phyloP scores from a whole-genome alignment of 2,329 filamentous ascomycete genomes.

The Ascochyta fabae region DNA sequence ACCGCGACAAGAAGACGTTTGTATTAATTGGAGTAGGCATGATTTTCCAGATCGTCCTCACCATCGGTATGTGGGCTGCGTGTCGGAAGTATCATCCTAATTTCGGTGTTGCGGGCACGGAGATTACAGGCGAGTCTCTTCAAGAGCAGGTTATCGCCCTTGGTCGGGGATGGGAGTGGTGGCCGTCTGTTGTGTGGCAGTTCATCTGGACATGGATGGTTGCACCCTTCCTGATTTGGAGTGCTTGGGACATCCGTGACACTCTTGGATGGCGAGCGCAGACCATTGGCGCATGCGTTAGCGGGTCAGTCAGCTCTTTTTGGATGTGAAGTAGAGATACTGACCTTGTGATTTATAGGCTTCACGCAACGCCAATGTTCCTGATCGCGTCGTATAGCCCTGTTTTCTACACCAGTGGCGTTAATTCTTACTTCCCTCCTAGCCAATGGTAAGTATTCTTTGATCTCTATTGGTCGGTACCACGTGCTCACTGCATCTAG shows the following conservation, averaged over 20 bases:
- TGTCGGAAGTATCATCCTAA: constrained; percentile 27
- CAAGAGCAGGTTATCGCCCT: constrained; percentile 24
- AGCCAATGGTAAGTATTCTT: constrained; percentile 22
- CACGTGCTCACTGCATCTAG: constrained; percentile 4
- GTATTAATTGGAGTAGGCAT: constrained; percentile 10
- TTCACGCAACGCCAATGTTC: constrained; percentile 31
- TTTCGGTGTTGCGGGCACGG: constrained; percentile 23
- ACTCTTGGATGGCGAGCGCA: constrained; percentile 28
- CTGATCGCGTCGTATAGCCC: constrained; percentile 25
- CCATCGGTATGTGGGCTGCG: constrained; percentile 18
- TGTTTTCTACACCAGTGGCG: constrained; percentile 16
- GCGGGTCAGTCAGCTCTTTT: constrained; percentile 14
- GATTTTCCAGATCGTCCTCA: constrained; percentile 9
- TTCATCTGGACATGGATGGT: constrained; percentile 30
- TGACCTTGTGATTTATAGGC: constrained; percentile 9
- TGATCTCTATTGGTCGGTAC: too few relatives aligned
- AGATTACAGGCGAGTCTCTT: constrained; percentile 19
- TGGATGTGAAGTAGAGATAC: not conserved
- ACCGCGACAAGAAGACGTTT: constrained; percentile 10
- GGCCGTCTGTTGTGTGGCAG: constrained; percentile 27
- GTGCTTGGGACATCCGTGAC: constrained; percentile 22
- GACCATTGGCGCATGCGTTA: constrained; percentile 25
- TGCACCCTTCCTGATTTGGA: constrained; percentile 25
- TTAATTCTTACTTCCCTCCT: constrained; percentile 25
- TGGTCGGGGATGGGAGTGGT: constrained; percentile 32